A percentile compares a stretch with the other conserved stretches of the same genome.
Conservation (phyloP, 345 rosid species). For the Syzygium aromaticum region DNA sequence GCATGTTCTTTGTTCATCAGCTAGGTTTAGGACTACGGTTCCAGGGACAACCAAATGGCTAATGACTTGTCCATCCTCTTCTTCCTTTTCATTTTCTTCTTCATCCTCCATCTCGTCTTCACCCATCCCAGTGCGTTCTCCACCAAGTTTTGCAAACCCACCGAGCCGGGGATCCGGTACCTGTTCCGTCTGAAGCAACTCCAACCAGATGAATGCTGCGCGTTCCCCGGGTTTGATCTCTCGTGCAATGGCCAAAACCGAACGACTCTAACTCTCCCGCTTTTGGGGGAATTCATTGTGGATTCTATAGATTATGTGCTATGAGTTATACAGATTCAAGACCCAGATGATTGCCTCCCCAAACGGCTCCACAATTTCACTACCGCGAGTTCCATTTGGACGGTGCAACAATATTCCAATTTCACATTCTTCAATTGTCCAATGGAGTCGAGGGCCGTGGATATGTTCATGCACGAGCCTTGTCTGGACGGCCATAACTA, state of each 20-base stretch:
- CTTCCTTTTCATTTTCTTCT: background rate
- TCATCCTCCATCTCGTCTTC: background rate
- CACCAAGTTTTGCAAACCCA: background rate
- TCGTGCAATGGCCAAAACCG: background rate
- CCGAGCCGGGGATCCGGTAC: background rate
- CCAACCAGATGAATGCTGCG: background rate
- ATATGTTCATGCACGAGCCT: background rate
- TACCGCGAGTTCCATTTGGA: background rate
- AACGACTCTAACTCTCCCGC: background rate
- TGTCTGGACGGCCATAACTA: constrained; percentile 18
- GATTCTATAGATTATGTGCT: background rate
- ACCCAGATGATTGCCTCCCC: constrained; percentile 5
- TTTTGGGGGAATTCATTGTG: constrained; percentile 2
- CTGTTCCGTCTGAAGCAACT: background rate
- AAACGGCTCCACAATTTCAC: background rate
- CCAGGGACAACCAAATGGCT: background rate
- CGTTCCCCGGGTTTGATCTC: constrained; percentile 6
- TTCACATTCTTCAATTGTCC: constrained; percentile 3
- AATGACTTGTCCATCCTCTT: background rate
- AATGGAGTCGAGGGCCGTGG: background rate
- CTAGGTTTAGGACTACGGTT: background rate
- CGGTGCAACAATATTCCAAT: background rate
- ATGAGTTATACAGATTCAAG: background rate
- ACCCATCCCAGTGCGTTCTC: background rate
- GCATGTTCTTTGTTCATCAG: background rate